Conservation (phyloP, 2,329 filamentous ascomycete species). For the Phyllosticta citriasiana region DNA sequence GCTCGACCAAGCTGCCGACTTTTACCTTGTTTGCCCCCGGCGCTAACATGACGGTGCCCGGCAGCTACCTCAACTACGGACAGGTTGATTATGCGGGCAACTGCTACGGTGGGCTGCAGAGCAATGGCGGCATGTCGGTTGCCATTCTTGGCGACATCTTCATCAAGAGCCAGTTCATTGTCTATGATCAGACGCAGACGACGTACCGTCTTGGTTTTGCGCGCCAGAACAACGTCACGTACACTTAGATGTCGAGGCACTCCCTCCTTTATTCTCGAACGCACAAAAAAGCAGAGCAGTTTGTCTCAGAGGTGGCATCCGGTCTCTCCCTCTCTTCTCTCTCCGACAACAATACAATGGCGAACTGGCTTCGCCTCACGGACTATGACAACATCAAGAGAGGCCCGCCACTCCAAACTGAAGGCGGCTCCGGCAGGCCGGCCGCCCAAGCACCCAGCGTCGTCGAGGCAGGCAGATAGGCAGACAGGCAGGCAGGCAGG, state of each 20-base stretch:
- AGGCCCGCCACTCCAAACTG: neutral
- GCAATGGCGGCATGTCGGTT: constrained; percentile 44
- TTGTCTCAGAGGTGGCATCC: too few species aligned
- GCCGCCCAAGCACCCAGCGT: too few species aligned
- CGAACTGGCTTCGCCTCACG: too few species aligned
- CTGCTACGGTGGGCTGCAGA: constrained; percentile 73
- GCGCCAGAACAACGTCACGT: constrained; percentile 1
- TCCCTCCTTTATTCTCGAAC: neutral
- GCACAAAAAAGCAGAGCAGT: too few species aligned
- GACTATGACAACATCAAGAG: too few species aligned
- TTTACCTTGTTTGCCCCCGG: constrained; percentile 43
- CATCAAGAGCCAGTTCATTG: constrained; percentile 64
- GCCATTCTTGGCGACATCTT: constrained; percentile 70
- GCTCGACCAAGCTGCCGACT: constrained; percentile 40
- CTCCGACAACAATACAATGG: too few species aligned
- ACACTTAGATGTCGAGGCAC: neutral
- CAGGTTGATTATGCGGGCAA: constrained; percentile 27
- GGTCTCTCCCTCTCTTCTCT: too few species aligned
- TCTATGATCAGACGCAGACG: constrained; percentile 1
- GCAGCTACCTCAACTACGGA: constrained; percentile 46
- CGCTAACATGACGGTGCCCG: constrained; percentile 43
- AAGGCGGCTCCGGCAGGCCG: neutral
- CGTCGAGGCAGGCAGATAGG: too few species aligned
- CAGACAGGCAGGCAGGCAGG: neutral
- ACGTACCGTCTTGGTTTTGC: constrained; percentile 5